A percentile compares a stretch with the other conserved stretches of the same genome.
These are phyloP conservation scores for Trifolium fragiferum DNA, from an alignment of 306 rosid genomes.

Conservation along the genomic window DNA sequence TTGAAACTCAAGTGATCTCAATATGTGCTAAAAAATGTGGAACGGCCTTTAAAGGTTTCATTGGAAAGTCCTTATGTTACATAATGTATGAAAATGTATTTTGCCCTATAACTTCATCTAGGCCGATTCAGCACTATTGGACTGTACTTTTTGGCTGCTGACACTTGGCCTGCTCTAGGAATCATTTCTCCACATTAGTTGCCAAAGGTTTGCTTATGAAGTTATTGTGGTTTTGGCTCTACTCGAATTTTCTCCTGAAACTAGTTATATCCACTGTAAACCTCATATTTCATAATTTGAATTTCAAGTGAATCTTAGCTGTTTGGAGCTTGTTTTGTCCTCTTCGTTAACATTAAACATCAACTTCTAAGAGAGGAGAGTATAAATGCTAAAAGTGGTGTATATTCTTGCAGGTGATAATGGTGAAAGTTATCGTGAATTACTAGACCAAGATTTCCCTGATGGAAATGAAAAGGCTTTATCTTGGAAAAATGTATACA, in stretches of 20 bases:
- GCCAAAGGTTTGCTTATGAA: constrained; percentile 22
- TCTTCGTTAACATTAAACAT: constrained; percentile 31
- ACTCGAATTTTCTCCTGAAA: constrained; percentile 18
- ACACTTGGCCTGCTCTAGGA: not conserved
- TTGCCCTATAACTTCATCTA: not conserved
- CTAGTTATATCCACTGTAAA: constrained; percentile 5
- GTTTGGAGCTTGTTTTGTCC: constrained; percentile 27
- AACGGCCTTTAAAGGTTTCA: no score
- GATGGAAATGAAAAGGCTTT: constrained; percentile 56
- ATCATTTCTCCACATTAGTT: not conserved
- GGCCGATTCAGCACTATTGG: not conserved
- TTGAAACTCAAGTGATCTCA: not conserved
- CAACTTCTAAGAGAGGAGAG: constrained; percentile 28
- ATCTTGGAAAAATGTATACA: constrained; percentile 57
- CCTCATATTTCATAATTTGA: constrained; percentile 6
- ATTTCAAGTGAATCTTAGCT: constrained; percentile 31
- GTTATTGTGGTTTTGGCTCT: constrained; percentile 25
- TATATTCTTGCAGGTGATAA: constrained; percentile 47
- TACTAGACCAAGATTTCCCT: constrained; percentile 45
- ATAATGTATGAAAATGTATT: no score
- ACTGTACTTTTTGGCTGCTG: not conserved
- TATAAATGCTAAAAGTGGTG: constrained; percentile 39
- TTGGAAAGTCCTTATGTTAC: no score
- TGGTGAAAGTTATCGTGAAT: constrained; percentile 48
- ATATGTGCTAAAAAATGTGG: constrained; percentile 2